Evolutionary conservation across 2,329 filamentous ascomycete species (phyloP).

Genomic region (Malbranchea zuffiana): DNA sequence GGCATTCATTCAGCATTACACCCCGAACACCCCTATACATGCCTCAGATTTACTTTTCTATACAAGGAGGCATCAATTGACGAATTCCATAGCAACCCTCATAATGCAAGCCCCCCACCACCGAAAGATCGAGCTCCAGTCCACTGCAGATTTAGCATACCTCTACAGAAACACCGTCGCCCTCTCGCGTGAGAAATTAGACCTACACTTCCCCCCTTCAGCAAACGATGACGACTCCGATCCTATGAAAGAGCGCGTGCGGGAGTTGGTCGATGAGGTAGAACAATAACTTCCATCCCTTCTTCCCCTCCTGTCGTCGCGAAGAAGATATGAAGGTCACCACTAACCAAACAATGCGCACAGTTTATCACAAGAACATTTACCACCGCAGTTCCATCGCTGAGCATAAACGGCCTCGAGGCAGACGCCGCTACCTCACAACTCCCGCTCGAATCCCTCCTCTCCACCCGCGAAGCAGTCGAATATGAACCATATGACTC

Average conservation of each 20-base stretch:
- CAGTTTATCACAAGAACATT: conserved; percentile 38
- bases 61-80: too few relatives aligned
- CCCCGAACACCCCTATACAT: too few relatives aligned
- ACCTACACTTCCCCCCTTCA: conserved; percentile 38
- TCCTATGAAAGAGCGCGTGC: conserved; percentile 35
- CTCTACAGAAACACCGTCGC: conserved; percentile 37
- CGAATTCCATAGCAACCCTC: too few relatives aligned
- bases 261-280: conserved; percentile 34
- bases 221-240: conserved; percentile 30
- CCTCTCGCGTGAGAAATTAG: conserved; percentile 38
- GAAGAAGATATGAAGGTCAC: too few relatives aligned
- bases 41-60: too few relatives aligned
- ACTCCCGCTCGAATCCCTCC: conserved; percentile 20
- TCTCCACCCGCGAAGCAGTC: conserved; percentile 33
- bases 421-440: conserved; percentile 13
- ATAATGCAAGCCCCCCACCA: conserved; percentile 29
- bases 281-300: too few relatives aligned
- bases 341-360: background rate
- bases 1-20: too few relatives aligned
- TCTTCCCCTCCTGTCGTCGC: too few relatives aligned
- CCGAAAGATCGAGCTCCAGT: conserved; percentile 43
- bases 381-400: conserved; percentile 33
- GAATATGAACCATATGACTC: conserved; percentile 39
- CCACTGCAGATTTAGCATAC: conserved; percentile 39
- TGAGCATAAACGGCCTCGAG: conserved; percentile 41